Percentiles rank a stretch among this genome's conserved stretches.
Conservation (phyloP, 2,329 filamentous ascomycete species). For the Dichotomopilus funicola region DNA sequence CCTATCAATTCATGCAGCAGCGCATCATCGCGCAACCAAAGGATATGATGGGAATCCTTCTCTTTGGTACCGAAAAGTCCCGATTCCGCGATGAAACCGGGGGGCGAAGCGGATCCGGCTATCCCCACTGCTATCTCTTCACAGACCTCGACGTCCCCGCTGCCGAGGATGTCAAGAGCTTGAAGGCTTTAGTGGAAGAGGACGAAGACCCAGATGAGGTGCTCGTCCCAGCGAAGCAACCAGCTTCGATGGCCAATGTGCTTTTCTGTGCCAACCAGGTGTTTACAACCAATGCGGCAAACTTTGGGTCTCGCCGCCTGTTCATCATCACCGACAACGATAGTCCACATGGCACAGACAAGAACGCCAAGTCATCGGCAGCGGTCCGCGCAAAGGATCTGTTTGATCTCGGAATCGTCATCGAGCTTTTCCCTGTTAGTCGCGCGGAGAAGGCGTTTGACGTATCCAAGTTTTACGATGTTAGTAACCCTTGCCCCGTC, state of each 20-base stretch:
- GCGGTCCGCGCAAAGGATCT: constrained; percentile 87
- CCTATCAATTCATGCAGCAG: constrained; percentile 93
- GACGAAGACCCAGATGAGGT: constrained; percentile 65
- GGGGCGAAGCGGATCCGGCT: constrained; percentile 53
- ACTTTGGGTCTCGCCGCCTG: constrained; percentile 86
- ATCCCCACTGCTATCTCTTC: constrained; percentile 88
- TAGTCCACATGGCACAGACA: constrained; percentile 69
- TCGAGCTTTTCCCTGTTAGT: constrained; percentile 89
- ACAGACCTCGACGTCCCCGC: constrained; percentile 82
- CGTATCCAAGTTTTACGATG: constrained; percentile 82
- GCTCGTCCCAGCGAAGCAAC: constrained; percentile 61
- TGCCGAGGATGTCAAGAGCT: constrained; percentile 74
- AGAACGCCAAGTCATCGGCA: constrained; percentile 65
- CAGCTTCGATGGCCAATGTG: constrained; percentile 77
- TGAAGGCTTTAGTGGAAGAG: constrained; percentile 72
- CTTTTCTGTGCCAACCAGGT: constrained; percentile 95
- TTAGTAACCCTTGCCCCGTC: constrained; percentile 35
- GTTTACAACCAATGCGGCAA: constrained; percentile 89
- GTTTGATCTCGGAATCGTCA: constrained; percentile 85
- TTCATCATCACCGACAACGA: constrained; percentile 97
- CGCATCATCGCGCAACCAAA: constrained; percentile 94
- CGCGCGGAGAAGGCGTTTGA: constrained; percentile 66
- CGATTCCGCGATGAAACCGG: constrained; percentile 66
- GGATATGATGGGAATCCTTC: constrained; percentile 92
- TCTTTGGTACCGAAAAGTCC: constrained; percentile 84